phyloP scores from a whole-genome alignment of 768 basidiomycete genomes.

The Guyanaporus albipodus region DNA sequence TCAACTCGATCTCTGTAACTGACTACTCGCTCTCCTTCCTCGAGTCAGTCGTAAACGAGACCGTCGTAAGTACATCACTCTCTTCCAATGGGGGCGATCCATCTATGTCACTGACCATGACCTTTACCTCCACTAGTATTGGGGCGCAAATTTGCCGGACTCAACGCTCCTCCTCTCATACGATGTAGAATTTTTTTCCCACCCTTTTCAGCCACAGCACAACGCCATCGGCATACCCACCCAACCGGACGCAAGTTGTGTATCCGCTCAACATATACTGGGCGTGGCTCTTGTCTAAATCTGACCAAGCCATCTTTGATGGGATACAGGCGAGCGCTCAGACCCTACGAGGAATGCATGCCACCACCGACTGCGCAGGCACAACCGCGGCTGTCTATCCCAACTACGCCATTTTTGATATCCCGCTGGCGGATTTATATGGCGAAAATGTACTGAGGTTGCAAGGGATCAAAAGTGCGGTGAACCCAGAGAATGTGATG shows the following conservation, averaged over 20 bases:
- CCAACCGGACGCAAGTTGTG: constrained; percentile 32
- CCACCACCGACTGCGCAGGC: constrained; percentile 7
- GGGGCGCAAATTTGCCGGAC: constrained; percentile 2
- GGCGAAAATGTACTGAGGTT: constrained; percentile 40
- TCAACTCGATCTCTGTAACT: constrained; percentile 6
- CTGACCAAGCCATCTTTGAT: constrained; percentile 25
- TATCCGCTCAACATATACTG: constrained; percentile 47
- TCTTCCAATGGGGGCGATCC: not conserved
- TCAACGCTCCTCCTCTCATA: constrained; percentile 9
- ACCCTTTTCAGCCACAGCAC: constrained; percentile 36
- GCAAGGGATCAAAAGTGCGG: constrained; percentile 36
- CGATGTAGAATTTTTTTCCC: constrained; percentile 48
- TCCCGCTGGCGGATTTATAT: constrained; percentile 45
- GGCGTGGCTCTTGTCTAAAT: not conserved
- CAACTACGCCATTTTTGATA: constrained; percentile 56
- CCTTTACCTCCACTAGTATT: constrained; percentile 17
- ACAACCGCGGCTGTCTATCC: constrained; percentile 41
- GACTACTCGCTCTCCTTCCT: constrained; percentile 12
- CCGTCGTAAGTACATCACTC: constrained; percentile 7
- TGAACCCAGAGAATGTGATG: constrained; percentile 60
- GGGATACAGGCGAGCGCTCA: constrained; percentile 36
- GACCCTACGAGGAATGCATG: constrained; percentile 36
- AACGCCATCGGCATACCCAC: constrained; percentile 44
- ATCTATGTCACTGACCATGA: not conserved
- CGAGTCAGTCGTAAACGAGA: constrained; percentile 14